Conservation (phyloP, 805 yeast genomes). For the Candida dendrica region DNA sequence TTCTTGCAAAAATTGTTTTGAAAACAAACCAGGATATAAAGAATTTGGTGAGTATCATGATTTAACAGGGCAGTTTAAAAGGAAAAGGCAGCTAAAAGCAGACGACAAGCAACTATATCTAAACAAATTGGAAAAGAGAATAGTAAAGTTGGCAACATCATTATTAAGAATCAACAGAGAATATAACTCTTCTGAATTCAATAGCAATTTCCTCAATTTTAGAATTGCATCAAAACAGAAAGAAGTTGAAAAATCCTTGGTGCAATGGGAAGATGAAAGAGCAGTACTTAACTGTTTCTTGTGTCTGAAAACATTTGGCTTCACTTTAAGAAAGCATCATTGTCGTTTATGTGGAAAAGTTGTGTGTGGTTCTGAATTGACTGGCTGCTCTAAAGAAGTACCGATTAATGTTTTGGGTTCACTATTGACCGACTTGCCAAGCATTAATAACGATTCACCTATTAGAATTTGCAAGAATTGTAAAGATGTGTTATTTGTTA, state of each 20-base stretch:
- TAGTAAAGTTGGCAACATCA: slow-evolving; percentile 36
- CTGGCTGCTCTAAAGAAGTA: slow-evolving; percentile 69
- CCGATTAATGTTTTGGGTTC: slow-evolving; percentile 32
- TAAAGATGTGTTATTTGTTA: slow-evolving; percentile 51
- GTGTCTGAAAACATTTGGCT: slow-evolving; percentile 52
- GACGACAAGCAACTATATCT: slow-evolving; percentile 46
- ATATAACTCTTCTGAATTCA: slow-evolving; percentile 11
- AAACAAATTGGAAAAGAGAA: slow-evolving; percentile 55
- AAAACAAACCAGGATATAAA: slow-evolving; percentile 43
- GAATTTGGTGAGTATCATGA: slow-evolving; percentile 41
- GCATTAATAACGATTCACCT: slow-evolving; percentile 19
- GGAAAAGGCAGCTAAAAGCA: slow-evolving; percentile 31
- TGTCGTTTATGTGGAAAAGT: slow-evolving; percentile 83
- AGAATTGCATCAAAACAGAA: slow-evolving; percentile 23
- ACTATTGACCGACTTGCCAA: slow-evolving; percentile 11
- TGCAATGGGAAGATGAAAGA: slow-evolving; percentile 60
- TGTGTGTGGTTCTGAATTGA: slow-evolving; percentile 61
- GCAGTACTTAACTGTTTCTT: slow-evolving; percentile 47
- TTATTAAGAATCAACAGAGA: slow-evolving; percentile 19
- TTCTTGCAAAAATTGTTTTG: slow-evolving; percentile 61
- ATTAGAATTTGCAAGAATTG: slow-evolving; percentile 68
- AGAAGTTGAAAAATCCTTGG: slow-evolving; percentile 39
- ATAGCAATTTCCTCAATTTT: slow-evolving; percentile 19
- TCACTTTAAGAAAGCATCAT: slow-evolving; percentile 72
- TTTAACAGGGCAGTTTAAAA: slow-evolving; percentile 34